phyloP scores from a whole-genome alignment of 2,329 filamentous ascomycete species.

The Pseudovirgaria hyperparasitica region DNA sequence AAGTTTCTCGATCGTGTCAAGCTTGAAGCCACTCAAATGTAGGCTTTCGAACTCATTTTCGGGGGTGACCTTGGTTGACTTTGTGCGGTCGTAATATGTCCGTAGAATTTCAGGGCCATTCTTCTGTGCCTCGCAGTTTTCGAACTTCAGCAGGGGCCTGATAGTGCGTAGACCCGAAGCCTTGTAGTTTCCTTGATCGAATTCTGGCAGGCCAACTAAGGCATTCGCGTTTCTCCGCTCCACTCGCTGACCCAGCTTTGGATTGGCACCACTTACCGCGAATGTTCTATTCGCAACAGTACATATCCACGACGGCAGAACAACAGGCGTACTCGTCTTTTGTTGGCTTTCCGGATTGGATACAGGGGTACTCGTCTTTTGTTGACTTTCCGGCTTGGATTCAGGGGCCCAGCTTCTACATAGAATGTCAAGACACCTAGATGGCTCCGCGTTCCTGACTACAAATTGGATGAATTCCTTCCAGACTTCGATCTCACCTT shows the following conservation, averaged over 20 bases:
- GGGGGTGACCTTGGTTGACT: constrained; percentile 11
- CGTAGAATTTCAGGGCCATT: too few relatives aligned
- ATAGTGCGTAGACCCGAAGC: constrained; percentile 12
- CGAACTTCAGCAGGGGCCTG: constrained; percentile 5
- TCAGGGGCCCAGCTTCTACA: constrained; percentile 22
- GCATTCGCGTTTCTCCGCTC: constrained; percentile 19
- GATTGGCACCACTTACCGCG: not conserved
- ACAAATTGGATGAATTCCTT: constrained; percentile 22
- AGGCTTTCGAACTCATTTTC: constrained; percentile 12
- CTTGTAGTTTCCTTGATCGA: constrained; percentile 14
- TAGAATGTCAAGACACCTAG: constrained; percentile 20
- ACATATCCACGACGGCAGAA: not conserved
- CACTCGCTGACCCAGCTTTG: constrained; percentile 3
- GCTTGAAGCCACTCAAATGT: constrained; percentile 16
- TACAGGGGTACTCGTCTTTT: not conserved
- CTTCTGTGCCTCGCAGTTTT: too few relatives aligned
- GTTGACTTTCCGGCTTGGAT: constrained; percentile 1
- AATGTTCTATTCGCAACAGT: constrained; percentile 1
- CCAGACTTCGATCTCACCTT: constrained; percentile 12
- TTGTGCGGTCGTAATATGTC: too few relatives aligned
- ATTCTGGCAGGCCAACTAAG: constrained; percentile 14
- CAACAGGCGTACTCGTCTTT: not conserved
- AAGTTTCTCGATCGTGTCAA: constrained; percentile 7
- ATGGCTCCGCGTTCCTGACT: constrained; percentile 4
- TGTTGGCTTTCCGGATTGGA: not conserved